Evolutionary conservation across 495 filamentous ascomycete genomes (phyloP).

Genomic region (Trichoderma reesei): DNA sequence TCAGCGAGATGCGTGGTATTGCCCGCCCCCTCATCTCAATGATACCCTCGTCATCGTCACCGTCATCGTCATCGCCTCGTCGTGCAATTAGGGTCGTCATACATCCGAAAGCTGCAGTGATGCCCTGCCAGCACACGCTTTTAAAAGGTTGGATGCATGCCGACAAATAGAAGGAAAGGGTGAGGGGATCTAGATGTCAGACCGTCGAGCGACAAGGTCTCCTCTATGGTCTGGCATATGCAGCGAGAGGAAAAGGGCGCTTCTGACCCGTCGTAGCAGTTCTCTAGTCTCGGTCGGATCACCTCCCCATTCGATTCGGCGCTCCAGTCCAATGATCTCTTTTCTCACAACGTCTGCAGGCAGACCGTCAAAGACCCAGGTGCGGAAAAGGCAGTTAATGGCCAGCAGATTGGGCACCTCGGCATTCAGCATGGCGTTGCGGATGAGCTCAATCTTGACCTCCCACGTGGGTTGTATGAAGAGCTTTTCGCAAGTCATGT

Average conservation of each 20-base stretch:
- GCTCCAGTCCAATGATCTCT: neutral
- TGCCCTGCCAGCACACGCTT: neutral
- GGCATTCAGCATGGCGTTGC: neutral
- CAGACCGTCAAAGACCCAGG: neutral
- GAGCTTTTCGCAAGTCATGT: neutral
- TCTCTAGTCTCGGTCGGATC: neutral
- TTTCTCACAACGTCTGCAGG: conserved; percentile 2
- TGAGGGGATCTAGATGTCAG: neutral
- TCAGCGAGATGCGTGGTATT: too few relatives aligned
- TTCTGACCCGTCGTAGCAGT: neutral
- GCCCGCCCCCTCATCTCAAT: too few relatives aligned
- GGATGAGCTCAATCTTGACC: conserved; percentile 1
- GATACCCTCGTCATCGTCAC: too few relatives aligned
- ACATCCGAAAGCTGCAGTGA: neutral
- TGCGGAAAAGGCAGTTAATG: conserved; percentile 3
- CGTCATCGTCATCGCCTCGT: too few relatives aligned
- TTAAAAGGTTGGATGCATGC: neutral
- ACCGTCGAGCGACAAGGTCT: neutral
- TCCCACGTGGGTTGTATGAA: neutral
- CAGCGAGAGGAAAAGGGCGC: neutral
- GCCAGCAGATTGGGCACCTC: neutral
- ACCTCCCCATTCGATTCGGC: conserved; percentile 5
- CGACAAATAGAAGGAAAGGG: neutral
- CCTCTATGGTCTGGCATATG: neutral
- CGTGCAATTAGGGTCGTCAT: too few relatives aligned